Evolutionary conservation across 1,139 yeast genomes (phyloP).

Genomic region (Chernovozyma aurita): DNA sequence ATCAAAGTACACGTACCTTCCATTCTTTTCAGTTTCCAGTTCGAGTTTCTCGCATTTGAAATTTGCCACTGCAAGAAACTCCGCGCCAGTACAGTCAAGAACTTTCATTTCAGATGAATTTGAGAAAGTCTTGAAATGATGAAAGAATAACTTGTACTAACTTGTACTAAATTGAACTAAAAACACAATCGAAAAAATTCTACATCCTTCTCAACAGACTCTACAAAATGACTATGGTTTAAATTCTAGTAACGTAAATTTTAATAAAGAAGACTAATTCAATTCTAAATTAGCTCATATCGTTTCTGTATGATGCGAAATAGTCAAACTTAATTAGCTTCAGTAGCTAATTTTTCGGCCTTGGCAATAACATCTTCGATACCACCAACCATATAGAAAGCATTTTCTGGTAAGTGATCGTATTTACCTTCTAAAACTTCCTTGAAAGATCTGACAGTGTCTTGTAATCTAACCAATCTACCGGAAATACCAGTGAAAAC

Average conservation of each 20-base stretch:
- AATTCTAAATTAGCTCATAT: slow-evolving; percentile 4
- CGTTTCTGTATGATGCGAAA: slow-evolving; percentile 5
- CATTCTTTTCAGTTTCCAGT: too few species aligned
- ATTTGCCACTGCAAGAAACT: too few species aligned
- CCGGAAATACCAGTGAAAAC: slow-evolving; percentile 99
- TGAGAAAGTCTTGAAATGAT: too few species aligned
- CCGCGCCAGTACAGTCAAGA: too few species aligned
- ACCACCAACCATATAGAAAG: slow-evolving; percentile 99
- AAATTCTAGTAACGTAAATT: slow-evolving; percentile 5
- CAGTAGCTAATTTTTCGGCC: slow-evolving; percentile 98
- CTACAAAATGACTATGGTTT: too few species aligned
- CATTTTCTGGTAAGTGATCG: slow-evolving; percentile 98
- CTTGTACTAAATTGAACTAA: too few species aligned
- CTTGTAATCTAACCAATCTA: slow-evolving; percentile 94
- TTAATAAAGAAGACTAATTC: slow-evolving; percentile 5
- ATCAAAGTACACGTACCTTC: too few species aligned
- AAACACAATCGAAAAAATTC: too few species aligned
- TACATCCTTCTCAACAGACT: too few species aligned
- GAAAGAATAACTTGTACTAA: too few species aligned
- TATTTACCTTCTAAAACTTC: slow-evolving; percentile 98
- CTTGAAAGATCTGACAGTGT: slow-evolving; percentile 90
- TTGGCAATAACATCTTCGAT: slow-evolving; percentile 96
- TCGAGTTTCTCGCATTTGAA: too few species aligned
- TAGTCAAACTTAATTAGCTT: slow-evolving; percentile 54
- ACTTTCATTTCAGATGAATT: too few species aligned